Base-by-base conservation (phyloP, 2,329 filamentous ascomycete species). In the Rasamsonia emersonii region DNA sequence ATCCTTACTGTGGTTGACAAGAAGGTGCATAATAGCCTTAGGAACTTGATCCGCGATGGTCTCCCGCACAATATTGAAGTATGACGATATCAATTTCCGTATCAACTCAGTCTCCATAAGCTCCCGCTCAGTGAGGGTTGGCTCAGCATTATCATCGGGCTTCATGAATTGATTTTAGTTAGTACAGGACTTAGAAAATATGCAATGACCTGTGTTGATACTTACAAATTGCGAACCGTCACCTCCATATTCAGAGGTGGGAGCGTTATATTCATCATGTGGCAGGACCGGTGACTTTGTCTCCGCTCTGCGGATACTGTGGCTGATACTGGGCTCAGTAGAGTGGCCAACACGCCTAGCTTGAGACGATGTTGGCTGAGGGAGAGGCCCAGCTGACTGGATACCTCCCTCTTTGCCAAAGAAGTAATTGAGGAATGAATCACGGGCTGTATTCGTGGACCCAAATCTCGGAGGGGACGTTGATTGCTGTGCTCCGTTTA, bases 31-130 rank as follows among this genome's bases (percentile, higher is more conserved):
- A 47, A 98, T 82, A 4, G 91, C 91, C 66, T 98, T 98, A 45
- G 91, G 91, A 8, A 98, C 91, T 64, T 96, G 89, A 56, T 98
- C 91, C 26, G 89, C 89, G 49, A 95, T 94, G n/a, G 86, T 89
- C 63, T 98, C 91, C 41, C 91, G 84, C 28, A 98, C 91, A 51
- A 98, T 98, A 59, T 94, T 93, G 70, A 98, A 98, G 69, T 98
- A 98, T 1, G 88, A 95, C 18, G 85, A 93, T 58, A 98, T 98
- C 35, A 98, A 75, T 28, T 88, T 84, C 28, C 89, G 82, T 56
- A 98, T 98, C 24, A 98, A 77, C 62, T 98, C 91, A 7, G 91
- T 96, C 65, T 98, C 91, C 68, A 98, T 83, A 26, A 86, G 83
- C 65, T 98, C 91, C 32, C 91, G 84, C 46, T 98, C 91, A 1